These are phyloP conservation scores for Hevea brasiliensis DNA, from an alignment of 345 rosid species.

Conservation along the genomic window DNA sequence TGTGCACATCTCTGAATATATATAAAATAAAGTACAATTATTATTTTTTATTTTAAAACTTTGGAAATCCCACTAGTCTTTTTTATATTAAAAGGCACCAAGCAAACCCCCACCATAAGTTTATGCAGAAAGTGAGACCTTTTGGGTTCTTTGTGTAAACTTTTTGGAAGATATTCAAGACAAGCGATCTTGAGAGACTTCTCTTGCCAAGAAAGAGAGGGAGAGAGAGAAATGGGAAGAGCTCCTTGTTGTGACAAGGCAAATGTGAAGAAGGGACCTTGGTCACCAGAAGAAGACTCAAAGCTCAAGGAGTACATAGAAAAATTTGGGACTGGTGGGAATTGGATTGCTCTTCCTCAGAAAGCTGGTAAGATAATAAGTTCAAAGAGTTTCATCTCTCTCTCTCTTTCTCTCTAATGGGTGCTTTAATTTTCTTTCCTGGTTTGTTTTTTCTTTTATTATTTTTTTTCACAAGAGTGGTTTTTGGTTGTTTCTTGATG, in stretches of 20 bases:
- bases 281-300: constrained; percentile 94
- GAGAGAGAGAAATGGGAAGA: constrained; percentile 66
- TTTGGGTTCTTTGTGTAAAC: constrained; percentile 8
- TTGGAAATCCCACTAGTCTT: too few species aligned
- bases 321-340: constrained; percentile 82
- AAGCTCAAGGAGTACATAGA: constrained; percentile 84
- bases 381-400: too few species aligned
- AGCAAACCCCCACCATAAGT: constrained; percentile 9
- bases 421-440: neutral
- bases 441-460: too few species aligned
- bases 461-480: neutral
- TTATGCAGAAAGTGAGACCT: constrained; percentile 22
- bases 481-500: constrained; percentile 21
- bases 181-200: too few species aligned
- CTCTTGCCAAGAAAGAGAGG: constrained; percentile 14
- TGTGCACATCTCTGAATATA: constrained; percentile 11
- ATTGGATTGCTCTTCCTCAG: constrained; percentile 91
- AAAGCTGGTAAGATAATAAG: constrained; percentile 66
- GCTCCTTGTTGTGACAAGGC: constrained; percentile 99
- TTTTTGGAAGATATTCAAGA: too few species aligned
- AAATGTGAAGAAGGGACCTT: constrained; percentile 93
- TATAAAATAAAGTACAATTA: neutral
- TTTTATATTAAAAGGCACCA: neutral
- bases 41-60: neutral
- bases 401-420: too few species aligned